Percentiles rank a stretch among this genome's conserved stretches.
Evolutionary conservation across 495 filamentous ascomycete species (phyloP).

Genomic region (Hyaloscypha hepaticicola): DNA sequence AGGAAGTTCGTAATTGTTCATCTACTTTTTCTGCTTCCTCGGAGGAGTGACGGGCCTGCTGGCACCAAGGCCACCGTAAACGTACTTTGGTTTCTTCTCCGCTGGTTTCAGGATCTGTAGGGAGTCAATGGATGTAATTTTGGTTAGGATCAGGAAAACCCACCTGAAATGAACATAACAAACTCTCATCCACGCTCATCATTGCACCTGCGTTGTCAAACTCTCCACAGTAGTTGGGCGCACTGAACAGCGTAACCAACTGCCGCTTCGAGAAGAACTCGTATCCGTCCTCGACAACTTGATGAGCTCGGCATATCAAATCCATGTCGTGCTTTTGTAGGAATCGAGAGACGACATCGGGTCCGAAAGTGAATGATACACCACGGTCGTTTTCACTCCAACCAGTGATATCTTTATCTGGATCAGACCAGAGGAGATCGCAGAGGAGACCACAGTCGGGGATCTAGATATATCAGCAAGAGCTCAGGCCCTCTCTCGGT

Average conservation of each 20-base stretch:
- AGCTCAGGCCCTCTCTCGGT: conserved; percentile 38
- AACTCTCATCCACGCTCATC: conserved; percentile 99
- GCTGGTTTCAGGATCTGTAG: conserved; percentile 95
- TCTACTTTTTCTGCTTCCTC: conserved; percentile 85
- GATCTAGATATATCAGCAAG: conserved; percentile 69
- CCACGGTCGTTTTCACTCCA: conserved; percentile 99
- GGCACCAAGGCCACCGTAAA: conserved; percentile 84
- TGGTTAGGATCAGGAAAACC: conserved; percentile 30
- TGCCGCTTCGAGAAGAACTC: conserved; percentile 99
- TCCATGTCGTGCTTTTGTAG: conserved; percentile 99
- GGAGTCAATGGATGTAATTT: conserved; percentile 26
- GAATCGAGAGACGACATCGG: conserved; percentile 98
- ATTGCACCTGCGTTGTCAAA: conserved; percentile 99
- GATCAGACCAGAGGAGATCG: conserved; percentile 97
- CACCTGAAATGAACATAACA: conserved; percentile 99
- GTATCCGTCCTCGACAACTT: conserved; percentile 98
- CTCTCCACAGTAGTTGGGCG: conserved; percentile 98
- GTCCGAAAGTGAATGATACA: conserved; percentile 98
- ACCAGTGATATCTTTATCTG: conserved; percentile 99
- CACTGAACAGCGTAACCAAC: conserved; percentile 95
- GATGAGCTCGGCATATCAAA: conserved; percentile 96
- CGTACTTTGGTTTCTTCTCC: conserved; percentile 99
- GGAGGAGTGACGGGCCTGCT: conserved; percentile 86
- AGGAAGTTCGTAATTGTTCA: conserved; percentile 73
- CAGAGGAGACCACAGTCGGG: conserved; percentile 97